phyloP scores from a whole-genome alignment of 2,329 filamentous ascomycete genomes.

The Diaporthe sp. region DNA sequence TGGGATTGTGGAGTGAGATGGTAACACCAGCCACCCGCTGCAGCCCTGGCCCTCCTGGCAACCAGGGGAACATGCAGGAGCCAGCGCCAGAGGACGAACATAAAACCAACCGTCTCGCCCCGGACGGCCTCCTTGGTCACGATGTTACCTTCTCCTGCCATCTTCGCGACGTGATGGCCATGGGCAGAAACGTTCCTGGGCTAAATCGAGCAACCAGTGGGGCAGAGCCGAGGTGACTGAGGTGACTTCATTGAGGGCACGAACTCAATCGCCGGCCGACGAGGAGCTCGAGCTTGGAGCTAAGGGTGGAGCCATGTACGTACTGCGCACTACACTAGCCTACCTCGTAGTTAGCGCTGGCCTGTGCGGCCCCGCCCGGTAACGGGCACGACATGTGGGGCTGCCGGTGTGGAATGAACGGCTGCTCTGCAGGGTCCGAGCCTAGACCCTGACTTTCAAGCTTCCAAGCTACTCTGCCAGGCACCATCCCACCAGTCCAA shows the following conservation, averaged over 20 bases:
- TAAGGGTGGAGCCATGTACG: not conserved
- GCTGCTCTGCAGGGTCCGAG: constrained; percentile 7
- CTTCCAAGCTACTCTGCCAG: not conserved
- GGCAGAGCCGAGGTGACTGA: not conserved
- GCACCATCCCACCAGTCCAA: not conserved
- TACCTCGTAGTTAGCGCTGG: constrained; percentile 21
- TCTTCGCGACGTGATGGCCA: constrained; percentile 11
- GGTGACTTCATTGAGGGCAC: not conserved
- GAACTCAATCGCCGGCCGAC: not conserved
- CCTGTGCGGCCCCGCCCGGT: constrained; percentile 34
- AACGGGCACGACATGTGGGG: constrained; percentile 33
- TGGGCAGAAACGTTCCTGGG: not conserved
- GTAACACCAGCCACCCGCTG: constrained; percentile 42
- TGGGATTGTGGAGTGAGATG: constrained; percentile 33
- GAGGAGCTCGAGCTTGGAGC: not conserved
- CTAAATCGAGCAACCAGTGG: constrained; percentile 6
- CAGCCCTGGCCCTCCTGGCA: constrained; percentile 26
- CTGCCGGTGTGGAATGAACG: not conserved
- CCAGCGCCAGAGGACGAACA: not conserved
- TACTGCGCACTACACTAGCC: not conserved
- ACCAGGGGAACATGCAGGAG: constrained; percentile 14
- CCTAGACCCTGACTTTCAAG: not conserved
- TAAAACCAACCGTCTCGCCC: constrained; percentile 4
- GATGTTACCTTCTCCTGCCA: constrained; percentile 12
- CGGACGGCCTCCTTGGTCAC: not conserved